Conservation (phyloP, 768 basidiomycete species). For the Gymnopilus dilepis region DNA sequence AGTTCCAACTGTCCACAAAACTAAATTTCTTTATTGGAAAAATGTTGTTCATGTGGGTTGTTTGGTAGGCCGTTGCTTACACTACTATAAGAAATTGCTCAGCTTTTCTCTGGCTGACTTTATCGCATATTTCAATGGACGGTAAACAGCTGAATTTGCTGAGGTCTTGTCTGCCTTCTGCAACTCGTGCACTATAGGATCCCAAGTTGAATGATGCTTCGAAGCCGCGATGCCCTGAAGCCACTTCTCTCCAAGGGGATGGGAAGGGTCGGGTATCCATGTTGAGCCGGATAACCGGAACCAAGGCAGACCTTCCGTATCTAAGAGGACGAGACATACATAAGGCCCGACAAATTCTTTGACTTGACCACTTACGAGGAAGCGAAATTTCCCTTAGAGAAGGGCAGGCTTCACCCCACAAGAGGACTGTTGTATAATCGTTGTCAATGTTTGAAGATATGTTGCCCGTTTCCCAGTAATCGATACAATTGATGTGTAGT, state of each 20-base stretch:
- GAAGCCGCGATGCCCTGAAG: slow-evolving; percentile 25
- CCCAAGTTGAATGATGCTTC: slow-evolving; percentile 31
- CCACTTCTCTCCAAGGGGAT: slow-evolving; percentile 30
- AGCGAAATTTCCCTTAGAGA: slow-evolving; percentile 41
- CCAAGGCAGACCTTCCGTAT: slow-evolving; percentile 33
- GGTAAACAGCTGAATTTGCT: background rate
- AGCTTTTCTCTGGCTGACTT: slow-evolving; percentile 10
- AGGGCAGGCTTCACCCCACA: slow-evolving; percentile 43
- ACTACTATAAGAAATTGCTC: slow-evolving; percentile 6
- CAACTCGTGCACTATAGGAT: slow-evolving; percentile 21
- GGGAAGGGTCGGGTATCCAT: slow-evolving; percentile 36
- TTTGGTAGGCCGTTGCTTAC: too few relatives aligned
- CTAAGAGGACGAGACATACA: slow-evolving; percentile 17
- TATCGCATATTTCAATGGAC: slow-evolving; percentile 11
- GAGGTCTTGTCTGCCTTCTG: background rate
- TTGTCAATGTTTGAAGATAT: slow-evolving; percentile 36
- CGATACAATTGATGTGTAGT: slow-evolving; percentile 38
- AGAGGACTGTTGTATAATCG: slow-evolving; percentile 40
- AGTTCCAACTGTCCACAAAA: too few relatives aligned
- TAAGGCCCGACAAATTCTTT: too few relatives aligned
- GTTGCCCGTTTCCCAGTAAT: slow-evolving; percentile 36
- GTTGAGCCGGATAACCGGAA: slow-evolving; percentile 25
- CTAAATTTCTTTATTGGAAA: too few relatives aligned
- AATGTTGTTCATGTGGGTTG: too few relatives aligned
- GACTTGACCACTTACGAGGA: slow-evolving; percentile 40